Conservation (phyloP, 2,329 filamentous ascomycete species). For the Penicillium sp. region DNA sequence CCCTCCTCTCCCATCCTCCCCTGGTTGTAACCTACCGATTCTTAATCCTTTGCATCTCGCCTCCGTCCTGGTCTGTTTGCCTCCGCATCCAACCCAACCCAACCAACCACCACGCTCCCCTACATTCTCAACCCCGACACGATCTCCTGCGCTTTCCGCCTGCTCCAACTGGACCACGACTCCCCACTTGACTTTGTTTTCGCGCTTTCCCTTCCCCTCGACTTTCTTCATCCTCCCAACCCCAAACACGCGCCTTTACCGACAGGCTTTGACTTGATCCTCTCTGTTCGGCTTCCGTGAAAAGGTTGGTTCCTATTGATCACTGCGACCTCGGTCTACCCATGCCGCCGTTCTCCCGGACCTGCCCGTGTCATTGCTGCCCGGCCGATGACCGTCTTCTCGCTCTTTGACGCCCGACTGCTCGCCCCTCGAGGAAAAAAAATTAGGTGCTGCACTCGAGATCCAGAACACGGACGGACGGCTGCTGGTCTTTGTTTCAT, state of each 20-base stretch:
- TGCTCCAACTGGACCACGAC: conserved; percentile 8
- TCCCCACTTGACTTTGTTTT: conserved; percentile 12
- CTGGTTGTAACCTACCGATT: background rate
- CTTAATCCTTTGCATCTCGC: background rate
- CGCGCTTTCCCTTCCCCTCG: background rate
- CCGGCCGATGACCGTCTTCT: conserved; percentile 6
- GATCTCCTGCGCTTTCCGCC: conserved; percentile 4
- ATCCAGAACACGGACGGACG: background rate
- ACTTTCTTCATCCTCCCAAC: background rate
- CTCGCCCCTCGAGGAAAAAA: background rate
- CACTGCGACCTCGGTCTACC: background rate
- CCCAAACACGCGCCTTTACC: background rate
- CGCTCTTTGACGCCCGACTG: conserved; percentile 1
- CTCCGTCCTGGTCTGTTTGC: no score
- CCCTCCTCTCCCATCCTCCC: conserved; percentile 2
- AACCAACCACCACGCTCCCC: background rate
- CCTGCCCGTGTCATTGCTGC: conserved; percentile 11
- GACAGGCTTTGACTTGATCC: background rate
- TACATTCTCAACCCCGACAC: conserved; percentile 6
- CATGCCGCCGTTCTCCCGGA: conserved; percentile 3
- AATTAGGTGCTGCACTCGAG: background rate
- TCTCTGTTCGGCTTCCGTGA: conserved; percentile 1
- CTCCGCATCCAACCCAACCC: no score
- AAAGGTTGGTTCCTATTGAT: conserved; percentile 6
- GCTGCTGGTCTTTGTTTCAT: background rate